Percentiles rank a stretch among this genome's conserved stretches.
Conservation (phyloP, 345 rosid species). For the Clarkia xantiana region DNA sequence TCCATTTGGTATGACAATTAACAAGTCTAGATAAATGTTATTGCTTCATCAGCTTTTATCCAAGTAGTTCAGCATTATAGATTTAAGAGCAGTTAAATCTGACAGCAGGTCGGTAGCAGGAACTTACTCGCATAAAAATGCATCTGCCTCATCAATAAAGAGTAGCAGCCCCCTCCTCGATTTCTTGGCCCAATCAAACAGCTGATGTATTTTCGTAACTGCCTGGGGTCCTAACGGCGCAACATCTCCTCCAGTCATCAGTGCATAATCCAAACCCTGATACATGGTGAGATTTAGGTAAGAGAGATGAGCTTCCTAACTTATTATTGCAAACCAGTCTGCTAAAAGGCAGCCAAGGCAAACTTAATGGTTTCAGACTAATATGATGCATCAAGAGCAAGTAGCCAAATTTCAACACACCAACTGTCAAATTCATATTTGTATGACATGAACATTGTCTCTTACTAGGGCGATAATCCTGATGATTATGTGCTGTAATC, state of each 20-base stretch:
- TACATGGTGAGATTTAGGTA: constrained; percentile 8
- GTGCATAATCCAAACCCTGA: constrained; percentile 95
- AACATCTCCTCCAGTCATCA: constrained; percentile 99
- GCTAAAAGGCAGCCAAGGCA: too few species aligned
- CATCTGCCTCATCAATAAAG: constrained; percentile 98
- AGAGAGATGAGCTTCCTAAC: not conserved
- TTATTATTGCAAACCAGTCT: too few species aligned
- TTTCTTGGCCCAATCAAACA: constrained; percentile 94
- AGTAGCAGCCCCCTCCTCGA: constrained; percentile 73
- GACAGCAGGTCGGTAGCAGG: not conserved
- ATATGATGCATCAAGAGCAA: too few species aligned
- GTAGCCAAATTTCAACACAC: too few species aligned
- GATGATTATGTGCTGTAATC: too few species aligned
- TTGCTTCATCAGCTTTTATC: too few species aligned
- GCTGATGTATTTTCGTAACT: constrained; percentile 92
- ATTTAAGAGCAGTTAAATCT: too few species aligned
- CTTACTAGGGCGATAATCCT: too few species aligned
- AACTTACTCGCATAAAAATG: constrained; percentile 97
- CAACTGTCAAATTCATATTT: not conserved
- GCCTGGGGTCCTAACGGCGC: constrained; percentile 98
- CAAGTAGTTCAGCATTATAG: too few species aligned
- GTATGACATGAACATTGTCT: not conserved
- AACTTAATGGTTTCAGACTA: too few species aligned
- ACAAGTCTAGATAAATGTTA: too few species aligned
- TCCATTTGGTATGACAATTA: too few species aligned